Evolutionary conservation across 202 grass and related monocot species (phyloP), one percentile per base, ranked within the genome.

Genomic region (Panicum hallii): DNA sequence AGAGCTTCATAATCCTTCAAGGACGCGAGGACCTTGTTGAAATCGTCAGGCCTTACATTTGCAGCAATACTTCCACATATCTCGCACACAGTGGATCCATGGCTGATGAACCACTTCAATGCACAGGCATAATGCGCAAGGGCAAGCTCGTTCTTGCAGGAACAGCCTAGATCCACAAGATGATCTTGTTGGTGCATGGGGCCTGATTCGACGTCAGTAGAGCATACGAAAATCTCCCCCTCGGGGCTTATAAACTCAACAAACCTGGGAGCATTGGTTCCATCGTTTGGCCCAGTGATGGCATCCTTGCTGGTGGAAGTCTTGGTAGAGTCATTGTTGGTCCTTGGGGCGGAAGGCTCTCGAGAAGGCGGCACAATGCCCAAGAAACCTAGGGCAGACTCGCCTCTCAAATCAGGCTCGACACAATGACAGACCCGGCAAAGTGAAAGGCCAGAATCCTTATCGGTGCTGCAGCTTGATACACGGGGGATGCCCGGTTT

Each of bases 101-200:
- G 96, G 79, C 63, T 95, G 63, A 99, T 72, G 52, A 99, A 99
- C 96, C 96, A 99, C 85, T 99, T 99, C 22, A 99, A 77, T 10
- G 93, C 96, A 60, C 96, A 99, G 40, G 96, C 89, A 63, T 99
- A 99, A 45, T 96, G 96, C 4, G 79, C 89, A 47, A 94, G 89
- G 15, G 93, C 87, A 40, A 99, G 91, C 58, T 99, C 96, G 20
- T 96, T 95, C 81, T 94, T 99, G 86, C 96, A 99, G 32, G 93
- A 96, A 70, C 96, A 99, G 32, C 96, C 96, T 34, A 99, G 84
- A 81, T 92, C 65, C 40, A 95, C 64, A 38, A 99, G 38, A 22
- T 64, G 70, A 28, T 95, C 93, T 30, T 99, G 88, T 34, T 77
- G 82, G 53, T 80, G 85, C 70, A 71, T 79, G 30, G 84, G 84